These are phyloP conservation scores for Debaryomycetaceae sp. DNA, from an alignment of 1,139 yeast genomes.

Conservation along the genomic window DNA sequence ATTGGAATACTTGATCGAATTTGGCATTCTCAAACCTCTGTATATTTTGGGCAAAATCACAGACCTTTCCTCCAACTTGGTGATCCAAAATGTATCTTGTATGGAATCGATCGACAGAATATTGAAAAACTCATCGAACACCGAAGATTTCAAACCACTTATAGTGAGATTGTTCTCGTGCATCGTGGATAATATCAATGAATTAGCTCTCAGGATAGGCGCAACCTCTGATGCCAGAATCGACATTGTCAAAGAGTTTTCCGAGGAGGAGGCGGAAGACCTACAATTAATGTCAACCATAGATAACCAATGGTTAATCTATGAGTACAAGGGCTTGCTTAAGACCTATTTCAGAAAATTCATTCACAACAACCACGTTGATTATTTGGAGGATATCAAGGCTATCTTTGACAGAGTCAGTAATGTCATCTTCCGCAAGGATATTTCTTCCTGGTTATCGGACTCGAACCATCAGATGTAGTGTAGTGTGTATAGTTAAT, in stretches of 20 bases:
- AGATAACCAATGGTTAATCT: conserved; percentile 43
- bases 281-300: conserved; percentile 20
- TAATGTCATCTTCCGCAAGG: conserved; percentile 26
- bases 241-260: conserved; percentile 24
- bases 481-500: not conserved
- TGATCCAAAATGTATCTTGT: conserved; percentile 44
- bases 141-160: conserved; percentile 17
- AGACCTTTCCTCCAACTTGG: conserved; percentile 27
- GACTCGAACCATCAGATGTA: conserved; percentile 16
- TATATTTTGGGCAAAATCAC: conserved; percentile 45
- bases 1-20: conserved; percentile 58
- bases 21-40: conserved; percentile 42
- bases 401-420: conserved; percentile 18
- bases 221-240: conserved; percentile 21
- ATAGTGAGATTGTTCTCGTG: conserved; percentile 33
- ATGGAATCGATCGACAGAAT: conserved; percentile 44
- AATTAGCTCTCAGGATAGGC: conserved; percentile 21
- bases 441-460: conserved; percentile 29
- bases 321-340: conserved; percentile 42
- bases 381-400: conserved; percentile 21
- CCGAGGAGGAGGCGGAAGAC: conserved; percentile 23
- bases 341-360: conserved; percentile 39
- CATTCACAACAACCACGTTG: conserved; percentile 15
- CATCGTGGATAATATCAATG: conserved; percentile 36
- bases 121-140: conserved; percentile 17